Evolutionary conservation across 2,329 filamentous ascomycete species (phyloP).

Genomic region (Fusarium sp.): DNA sequence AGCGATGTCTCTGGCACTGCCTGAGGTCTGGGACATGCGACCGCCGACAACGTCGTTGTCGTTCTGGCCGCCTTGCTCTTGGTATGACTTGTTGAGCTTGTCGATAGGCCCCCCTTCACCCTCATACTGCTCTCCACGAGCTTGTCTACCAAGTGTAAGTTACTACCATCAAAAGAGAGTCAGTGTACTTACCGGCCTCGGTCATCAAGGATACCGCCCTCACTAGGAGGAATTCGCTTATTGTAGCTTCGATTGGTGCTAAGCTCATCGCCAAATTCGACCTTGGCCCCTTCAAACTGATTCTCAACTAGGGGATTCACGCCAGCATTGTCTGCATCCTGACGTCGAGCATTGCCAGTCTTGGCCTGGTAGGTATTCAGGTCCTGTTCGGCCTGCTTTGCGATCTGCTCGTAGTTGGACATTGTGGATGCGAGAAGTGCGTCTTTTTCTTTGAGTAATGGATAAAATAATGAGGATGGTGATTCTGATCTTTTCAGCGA

Average conservation of each 20-base stretch:
- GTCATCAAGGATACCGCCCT: constrained; percentile 59
- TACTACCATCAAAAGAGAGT: neutral
- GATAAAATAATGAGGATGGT: neutral
- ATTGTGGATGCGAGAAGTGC: constrained; percentile 25
- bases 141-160: constrained; percentile 52
- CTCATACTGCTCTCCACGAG: constrained; percentile 58
- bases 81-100: constrained; percentile 47
- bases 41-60: constrained; percentile 52
- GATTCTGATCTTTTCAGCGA: neutral
- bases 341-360: constrained; percentile 56
- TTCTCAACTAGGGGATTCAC: constrained; percentile 57
- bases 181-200: constrained; percentile 55
- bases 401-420: constrained; percentile 56
- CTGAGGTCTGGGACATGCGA: constrained; percentile 37
- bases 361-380: constrained; percentile 63
- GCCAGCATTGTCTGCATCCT: constrained; percentile 56
- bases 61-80: constrained; percentile 52
- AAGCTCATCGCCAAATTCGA: constrained; percentile 57
- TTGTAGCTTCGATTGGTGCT: constrained; percentile 61
- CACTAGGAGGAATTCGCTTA: constrained; percentile 59
- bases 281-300: constrained; percentile 52
- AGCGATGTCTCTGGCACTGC: constrained; percentile 47
- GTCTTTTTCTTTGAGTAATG: neutral
- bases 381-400: constrained; percentile 60
- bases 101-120: constrained; percentile 58